phyloP scores from a whole-genome alignment of 2,329 filamentous ascomycete genomes.

The Botryotinia convoluta region DNA sequence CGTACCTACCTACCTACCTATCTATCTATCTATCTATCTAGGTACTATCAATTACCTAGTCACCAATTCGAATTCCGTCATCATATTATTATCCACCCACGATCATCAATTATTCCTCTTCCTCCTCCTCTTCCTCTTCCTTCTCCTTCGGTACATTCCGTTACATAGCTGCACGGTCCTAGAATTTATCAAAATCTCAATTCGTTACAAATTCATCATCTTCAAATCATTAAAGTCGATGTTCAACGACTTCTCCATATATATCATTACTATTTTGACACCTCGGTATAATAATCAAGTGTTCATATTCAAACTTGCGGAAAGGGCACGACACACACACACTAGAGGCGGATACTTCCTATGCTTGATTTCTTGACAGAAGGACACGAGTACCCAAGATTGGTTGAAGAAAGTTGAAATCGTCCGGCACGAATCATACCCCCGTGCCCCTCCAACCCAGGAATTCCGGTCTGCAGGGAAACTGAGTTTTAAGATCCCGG shows the following conservation, averaged over 20 bases:
- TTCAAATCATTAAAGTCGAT: not conserved
- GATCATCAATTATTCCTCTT: not conserved
- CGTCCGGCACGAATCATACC: not conserved
- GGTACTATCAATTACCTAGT: not conserved
- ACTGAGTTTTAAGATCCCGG: not conserved
- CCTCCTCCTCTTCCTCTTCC: no score
- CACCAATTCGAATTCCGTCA: no score
- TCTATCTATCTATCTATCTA: no score
- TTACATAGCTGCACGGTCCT: not conserved
- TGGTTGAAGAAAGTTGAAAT: not conserved
- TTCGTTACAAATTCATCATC: not conserved
- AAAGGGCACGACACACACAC: not conserved
- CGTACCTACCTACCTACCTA: no score
- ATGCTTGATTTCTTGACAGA: not conserved
- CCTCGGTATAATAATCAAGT: not conserved
- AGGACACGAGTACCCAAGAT: not conserved
- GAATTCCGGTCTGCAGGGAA: not conserved
- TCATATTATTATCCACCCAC: not conserved
- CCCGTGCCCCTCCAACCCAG: not conserved
- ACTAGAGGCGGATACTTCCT: not conserved
- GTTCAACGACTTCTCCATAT: not conserved
- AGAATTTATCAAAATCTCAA: not conserved
- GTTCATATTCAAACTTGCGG: not conserved
- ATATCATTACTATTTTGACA: not conserved
- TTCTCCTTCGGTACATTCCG: not conserved